Evolutionary conservation across 805 yeast species (phyloP).

Genomic region (Yarrowia yakushimensis): DNA sequence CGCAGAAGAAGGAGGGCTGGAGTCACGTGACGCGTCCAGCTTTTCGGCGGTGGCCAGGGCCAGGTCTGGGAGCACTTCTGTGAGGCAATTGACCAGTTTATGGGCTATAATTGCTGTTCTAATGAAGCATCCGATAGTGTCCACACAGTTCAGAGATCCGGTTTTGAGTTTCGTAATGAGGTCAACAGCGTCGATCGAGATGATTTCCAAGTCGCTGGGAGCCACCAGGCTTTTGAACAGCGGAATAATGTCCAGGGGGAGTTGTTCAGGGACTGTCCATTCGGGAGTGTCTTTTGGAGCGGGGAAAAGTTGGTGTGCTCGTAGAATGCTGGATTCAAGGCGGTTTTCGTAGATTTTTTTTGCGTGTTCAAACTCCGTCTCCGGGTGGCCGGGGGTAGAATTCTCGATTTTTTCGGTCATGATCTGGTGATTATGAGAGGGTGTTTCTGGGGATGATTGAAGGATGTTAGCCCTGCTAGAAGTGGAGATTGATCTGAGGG

Average conservation of each 20-base stretch:
- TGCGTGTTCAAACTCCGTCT: background rate
- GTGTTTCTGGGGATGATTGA: no score
- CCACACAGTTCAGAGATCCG: constrained; percentile 37
- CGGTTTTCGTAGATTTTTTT: constrained; percentile 8
- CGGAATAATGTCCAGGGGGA: constrained; percentile 10
- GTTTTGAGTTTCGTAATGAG: background rate
- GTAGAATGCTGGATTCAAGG: background rate
- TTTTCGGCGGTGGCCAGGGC: constrained; percentile 55
- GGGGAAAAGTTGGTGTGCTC: background rate
- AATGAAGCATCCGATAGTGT: constrained; percentile 53
- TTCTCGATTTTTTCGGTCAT: background rate
- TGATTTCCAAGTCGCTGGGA: background rate
- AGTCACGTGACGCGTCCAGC: constrained; percentile 49
- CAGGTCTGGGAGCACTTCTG: constrained; percentile 49
- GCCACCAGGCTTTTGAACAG: background rate
- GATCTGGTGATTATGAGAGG: background rate
- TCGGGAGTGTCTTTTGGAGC: background rate
- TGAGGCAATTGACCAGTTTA: constrained; percentile 45
- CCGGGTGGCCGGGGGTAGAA: background rate
- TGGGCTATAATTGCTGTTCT: constrained; percentile 58
- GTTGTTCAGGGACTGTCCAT: background rate
- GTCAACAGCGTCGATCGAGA: background rate
- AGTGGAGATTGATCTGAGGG: no score
- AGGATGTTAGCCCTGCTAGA: no score
- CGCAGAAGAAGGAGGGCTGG: no score